A percentile compares a stretch with the other conserved stretches of the same genome.
These are phyloP conservation scores for Plantago elongata DNA, from an alignment of 257 asterid species.

Conservation along the genomic window DNA sequence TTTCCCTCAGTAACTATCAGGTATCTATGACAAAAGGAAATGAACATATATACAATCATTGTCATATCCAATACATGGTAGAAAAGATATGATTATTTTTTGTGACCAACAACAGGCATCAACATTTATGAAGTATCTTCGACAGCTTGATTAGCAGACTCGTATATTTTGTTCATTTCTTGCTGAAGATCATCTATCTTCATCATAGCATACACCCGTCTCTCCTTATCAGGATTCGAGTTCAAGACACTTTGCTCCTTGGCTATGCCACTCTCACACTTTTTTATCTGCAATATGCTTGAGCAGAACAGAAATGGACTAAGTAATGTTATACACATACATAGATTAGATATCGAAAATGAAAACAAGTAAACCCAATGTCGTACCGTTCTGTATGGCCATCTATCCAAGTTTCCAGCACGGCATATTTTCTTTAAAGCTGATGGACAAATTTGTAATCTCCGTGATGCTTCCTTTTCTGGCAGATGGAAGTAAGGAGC, in stretches of 20 bases:
- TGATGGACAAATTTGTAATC: constrained; percentile 47
- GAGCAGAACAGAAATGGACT: background rate
- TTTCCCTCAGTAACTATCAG: no score
- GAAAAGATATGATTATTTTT: no score
- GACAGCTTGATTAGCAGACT: background rate
- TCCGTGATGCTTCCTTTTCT: constrained; percentile 32
- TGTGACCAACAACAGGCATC: no score
- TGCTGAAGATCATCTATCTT: constrained; percentile 39
- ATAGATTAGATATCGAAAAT: background rate
- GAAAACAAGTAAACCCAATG: background rate
- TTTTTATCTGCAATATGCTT: constrained; percentile 37
- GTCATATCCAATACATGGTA: no score
- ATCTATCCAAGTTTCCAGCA: constrained; percentile 45
- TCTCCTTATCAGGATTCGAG: constrained; percentile 21
- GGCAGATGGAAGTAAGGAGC: constrained; percentile 46
- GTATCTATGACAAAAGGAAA: no score
- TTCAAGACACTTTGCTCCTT: constrained; percentile 23
- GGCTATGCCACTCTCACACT: constrained; percentile 33
- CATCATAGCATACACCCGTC: constrained; percentile 16
- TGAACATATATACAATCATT: no score
- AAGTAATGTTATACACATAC: background rate
- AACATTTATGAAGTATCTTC: no score
- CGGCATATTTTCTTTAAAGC: constrained; percentile 67
- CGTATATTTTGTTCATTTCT: constrained; percentile 23
- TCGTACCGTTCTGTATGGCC: constrained; percentile 65